phyloP scores from a whole-genome alignment of 176 grass and related monocot genomes.

The Lolium multiflorum region DNA sequence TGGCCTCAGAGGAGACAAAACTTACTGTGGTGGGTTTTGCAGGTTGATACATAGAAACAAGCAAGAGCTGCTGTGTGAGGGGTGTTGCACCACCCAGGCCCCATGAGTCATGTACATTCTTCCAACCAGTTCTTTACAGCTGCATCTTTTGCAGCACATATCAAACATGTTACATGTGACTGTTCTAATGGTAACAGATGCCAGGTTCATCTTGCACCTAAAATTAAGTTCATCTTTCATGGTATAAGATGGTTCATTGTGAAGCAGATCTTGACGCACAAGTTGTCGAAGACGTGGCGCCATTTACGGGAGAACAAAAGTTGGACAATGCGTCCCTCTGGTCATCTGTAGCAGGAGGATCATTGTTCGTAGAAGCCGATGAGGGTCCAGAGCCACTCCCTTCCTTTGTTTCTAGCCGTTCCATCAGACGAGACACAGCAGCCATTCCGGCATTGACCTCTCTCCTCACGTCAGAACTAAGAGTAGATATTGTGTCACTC shows the following conservation, averaged over 20 bases:
- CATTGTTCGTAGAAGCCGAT: neutral
- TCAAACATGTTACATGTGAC: slow-evolving; percentile 18
- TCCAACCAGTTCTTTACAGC: slow-evolving; percentile 14
- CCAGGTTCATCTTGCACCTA: neutral
- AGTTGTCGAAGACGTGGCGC: neutral
- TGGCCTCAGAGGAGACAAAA: slow-evolving; percentile 7
- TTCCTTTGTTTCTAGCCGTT: slow-evolving; percentile 9
- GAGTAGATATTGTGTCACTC: slow-evolving; percentile 28
- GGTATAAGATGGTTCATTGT: slow-evolving; percentile 17
- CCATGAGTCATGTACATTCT: slow-evolving; percentile 26
- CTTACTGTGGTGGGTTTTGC: neutral
- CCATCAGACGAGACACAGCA: slow-evolving; percentile 23
- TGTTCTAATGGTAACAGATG: slow-evolving; percentile 8
- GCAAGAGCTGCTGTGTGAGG: neutral
- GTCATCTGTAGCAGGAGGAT: neutral
- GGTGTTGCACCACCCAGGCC: neutral
- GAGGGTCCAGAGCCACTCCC: slow-evolving; percentile 18
- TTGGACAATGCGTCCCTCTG: neutral
- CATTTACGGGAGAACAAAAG: slow-evolving; percentile 12
- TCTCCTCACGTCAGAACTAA: slow-evolving; percentile 38
- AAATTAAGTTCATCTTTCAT: slow-evolving; percentile 3
- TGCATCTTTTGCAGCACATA: slow-evolving; percentile 5
- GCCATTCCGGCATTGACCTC: slow-evolving; percentile 31
- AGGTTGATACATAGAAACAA: neutral
- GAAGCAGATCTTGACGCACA: slow-evolving; percentile 32